A percentile compares a stretch with the other conserved stretches of the same genome.
Evolutionary conservation across 371 early-diverging fungal genomes (phyloP).

Genomic region (Mortierella sp.): DNA sequence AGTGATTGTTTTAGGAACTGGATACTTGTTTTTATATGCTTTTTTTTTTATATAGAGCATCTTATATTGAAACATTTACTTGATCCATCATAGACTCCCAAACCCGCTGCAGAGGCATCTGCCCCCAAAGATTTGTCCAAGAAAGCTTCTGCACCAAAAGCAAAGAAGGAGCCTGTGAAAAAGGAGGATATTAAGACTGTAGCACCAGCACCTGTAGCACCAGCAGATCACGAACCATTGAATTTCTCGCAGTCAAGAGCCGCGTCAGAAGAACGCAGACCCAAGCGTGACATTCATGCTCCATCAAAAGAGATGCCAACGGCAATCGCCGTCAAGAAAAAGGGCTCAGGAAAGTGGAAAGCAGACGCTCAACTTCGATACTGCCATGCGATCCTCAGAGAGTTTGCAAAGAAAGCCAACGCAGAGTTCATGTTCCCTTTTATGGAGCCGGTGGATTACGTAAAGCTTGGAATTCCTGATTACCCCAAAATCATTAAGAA

Average conservation of each 20-base stretch:
- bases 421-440: conserved; percentile 84
- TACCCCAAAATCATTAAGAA: conserved; percentile 94
- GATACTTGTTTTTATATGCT: background rate
- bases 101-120: conserved; percentile 10
- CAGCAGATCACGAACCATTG: conserved; percentile 6
- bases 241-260: conserved; percentile 22
- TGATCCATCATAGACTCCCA: conserved; percentile 1
- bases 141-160: conserved; percentile 33
- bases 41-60: background rate
- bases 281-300: conserved; percentile 80
- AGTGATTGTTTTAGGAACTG: background rate
- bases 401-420: conserved; percentile 83
- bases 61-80: background rate
- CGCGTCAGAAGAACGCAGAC: conserved; percentile 67
- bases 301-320: conserved; percentile 59
- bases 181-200: conserved; percentile 30
- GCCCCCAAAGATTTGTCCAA: conserved; percentile 30
- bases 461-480: conserved; percentile 92
- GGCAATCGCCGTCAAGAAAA: conserved; percentile 42
- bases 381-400: conserved; percentile 79
- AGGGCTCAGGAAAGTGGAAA: conserved; percentile 68
- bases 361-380: conserved; percentile 76
- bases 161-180: conserved; percentile 45
- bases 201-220: conserved; percentile 25
- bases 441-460: conserved; percentile 93